Base-by-base conservation (phyloP, 805 yeast genomes). In the Candida yuanshanica region DNA sequence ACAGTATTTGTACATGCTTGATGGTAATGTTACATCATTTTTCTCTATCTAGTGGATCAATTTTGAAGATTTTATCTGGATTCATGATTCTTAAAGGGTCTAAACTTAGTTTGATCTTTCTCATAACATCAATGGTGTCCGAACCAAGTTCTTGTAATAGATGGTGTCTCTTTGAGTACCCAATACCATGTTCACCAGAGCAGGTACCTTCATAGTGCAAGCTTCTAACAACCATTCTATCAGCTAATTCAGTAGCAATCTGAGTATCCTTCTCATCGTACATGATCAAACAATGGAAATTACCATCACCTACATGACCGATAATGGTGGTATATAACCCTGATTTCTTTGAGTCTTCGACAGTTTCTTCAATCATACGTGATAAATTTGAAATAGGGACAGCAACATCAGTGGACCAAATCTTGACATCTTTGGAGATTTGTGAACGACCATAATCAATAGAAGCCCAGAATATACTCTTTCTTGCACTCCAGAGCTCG, bases 181-280 rank as follows among this genome's bases (percentile, higher is more conserved):
- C 95, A 36, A 86, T 75, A 2, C 95, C 95, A 53, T 86, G 95
- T 53, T 86, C 95, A 16, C 95, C 95, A 5, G 88, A 81, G 48
- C 87, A 79, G 1, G 95, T 86, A 2, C 95, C 95, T 39, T 85
- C 95, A 27, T 78, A 70, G 6, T 65, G 70, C 23, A 85, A 65
- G 1, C 88, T 90, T 38, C 80, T 58, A 33, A 69, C 55, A 34
- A 82, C 83, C 82, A 85, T 80, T 41, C 73, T 65, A 29, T 74
- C 70, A n/a, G 79, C 78, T 20, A 83, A 53, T n/a, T 56, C 53
- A 47, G 72, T 72, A 4, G 81, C 83, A 14, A 53, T 56, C 1
- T 59, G 58, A 16, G 65, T 52, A 48, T 78, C 75, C 21, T 75
- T 72, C 0, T 75, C 72, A 32, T 70, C 72, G 57, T 78, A 82